Evolutionary conservation across 108 stramenopile species (phyloP), one percentile per base, ranked within the genome.

Genomic region (Schizochytrium sp.): DNA sequence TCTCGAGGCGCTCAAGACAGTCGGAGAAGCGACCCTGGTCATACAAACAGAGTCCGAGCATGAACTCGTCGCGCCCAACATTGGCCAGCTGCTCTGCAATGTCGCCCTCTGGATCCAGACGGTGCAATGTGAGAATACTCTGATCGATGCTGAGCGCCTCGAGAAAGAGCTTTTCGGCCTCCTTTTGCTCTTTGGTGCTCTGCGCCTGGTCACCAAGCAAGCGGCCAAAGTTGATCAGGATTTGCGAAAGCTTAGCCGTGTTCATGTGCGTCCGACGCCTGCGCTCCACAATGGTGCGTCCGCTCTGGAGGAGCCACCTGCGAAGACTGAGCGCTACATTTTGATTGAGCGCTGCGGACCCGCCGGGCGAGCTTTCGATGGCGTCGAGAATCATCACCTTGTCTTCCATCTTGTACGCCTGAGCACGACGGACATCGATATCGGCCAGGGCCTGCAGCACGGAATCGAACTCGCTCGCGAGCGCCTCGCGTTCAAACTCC

Each of bases 401-500:
- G 51, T 83, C 76, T 34, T 83, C 76, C 12, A 16, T 12, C 76
- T 83, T 83, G 23, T 45, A 83, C 6, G 76, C 45, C 45, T 83
- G 48, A 12, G 76, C 76, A 12, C 51, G 45, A 34, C 45, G 76
- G 12, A 83, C 76, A 45, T 83, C 76, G 3, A 83, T 53, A 45
- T 83, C 51, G 45, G 48, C 51, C 48, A 83, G 76, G 25, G 76
- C 76, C 51, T 83, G 45, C 28, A 53, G n/a, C n/a, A 83, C 51
- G 48, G 76, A 6, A 12, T 83, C 76, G 28, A 83, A 83, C 51
- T 83, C 76, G 45, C 48, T 83, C 45, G 76, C 12, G n/a, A 83
- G 76, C 45, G 76, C 76, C 76, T 83, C 76, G 19, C 28, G 76
- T 23, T 83, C 76, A 83, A 83, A 83, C 23, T 83, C 48, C 76